Evolutionary conservation across 257 asterid species (phyloP), one percentile per base, ranked within the genome.

Genomic region (Solanum megistacrolobum): DNA sequence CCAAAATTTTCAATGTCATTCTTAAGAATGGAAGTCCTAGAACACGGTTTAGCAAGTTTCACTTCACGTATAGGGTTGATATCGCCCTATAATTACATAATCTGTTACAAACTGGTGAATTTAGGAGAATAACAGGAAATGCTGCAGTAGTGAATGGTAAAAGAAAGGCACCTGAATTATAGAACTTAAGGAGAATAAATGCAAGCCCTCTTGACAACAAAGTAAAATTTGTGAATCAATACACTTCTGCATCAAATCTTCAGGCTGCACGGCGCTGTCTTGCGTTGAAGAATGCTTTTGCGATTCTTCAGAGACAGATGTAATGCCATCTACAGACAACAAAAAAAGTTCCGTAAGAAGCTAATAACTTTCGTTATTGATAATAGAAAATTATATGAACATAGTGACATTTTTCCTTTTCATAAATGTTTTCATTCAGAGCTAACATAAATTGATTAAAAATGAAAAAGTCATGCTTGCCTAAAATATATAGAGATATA

Each of bases 21-120:
- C 89, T 91, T 93, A 91, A 92, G 89, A 88, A 95, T 87, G 73
- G 98, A n/a, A 85, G 95, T 92, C 99, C 99, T 95, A 69, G 93
- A 90, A 93, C 98, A 95, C 7, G 94, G 97, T 91, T 95, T 93
- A 88, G 83, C 93, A 78, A 96, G 98, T 89, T 94, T 89, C 86
- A 94, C 89, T 90, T 94, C 91, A 46, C 52, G 91, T 86, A 90
- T 83, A 82, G 86, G 90, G 48, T 91, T 88, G 87, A 75, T 48
- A 43, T 88, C 89, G 69, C 98, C 99, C 99, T 97, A 86, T 48
- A 83, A 83, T 83, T 58, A 85, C 88, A 79, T 55, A 84, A 87
- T 83, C 89, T 82, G 87, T 87, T 86, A 75, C 82, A 55, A 92
- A 82, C 69, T 48, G 62, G 85, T 20, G 69, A 90, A 69, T 62